A percentile compares a stretch with the other conserved stretches of the same genome.
Conservation (phyloP, 2,329 filamentous ascomycete species). For the Paracoccidioides lutzii region DNA sequence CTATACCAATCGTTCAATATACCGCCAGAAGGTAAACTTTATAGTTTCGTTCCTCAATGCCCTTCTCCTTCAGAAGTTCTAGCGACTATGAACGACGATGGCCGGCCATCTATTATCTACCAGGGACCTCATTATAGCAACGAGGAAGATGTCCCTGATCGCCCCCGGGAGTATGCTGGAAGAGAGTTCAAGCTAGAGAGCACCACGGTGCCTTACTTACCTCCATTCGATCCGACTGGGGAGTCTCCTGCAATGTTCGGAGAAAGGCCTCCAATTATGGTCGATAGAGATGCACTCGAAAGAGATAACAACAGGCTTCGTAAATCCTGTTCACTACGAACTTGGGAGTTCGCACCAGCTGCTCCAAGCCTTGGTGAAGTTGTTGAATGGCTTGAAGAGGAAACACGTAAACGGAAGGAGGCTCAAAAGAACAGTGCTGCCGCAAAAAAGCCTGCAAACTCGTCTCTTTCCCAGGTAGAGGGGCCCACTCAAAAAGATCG, state of each 20-base stretch:
- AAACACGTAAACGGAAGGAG: constrained; percentile 17
- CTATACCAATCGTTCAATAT: constrained; percentile 22
- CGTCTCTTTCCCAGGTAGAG: constrained; percentile 66
- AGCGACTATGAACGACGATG: constrained; percentile 43
- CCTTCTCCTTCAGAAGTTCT: constrained; percentile 35
- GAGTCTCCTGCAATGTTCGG: constrained; percentile 45
- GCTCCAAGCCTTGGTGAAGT: constrained; percentile 65
- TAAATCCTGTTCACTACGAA: constrained; percentile 47
- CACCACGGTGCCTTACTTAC: constrained; percentile 63
- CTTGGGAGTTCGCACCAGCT: constrained; percentile 62
- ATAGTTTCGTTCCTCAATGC: constrained; percentile 14
- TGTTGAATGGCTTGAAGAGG: constrained; percentile 48
- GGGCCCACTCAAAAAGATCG: constrained; percentile 72
- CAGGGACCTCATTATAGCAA: constrained; percentile 77
- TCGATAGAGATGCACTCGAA: constrained; percentile 42
- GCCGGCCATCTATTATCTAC: constrained; percentile 59
- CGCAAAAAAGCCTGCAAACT: constrained; percentile 14
- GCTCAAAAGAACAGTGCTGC: constrained; percentile 3
- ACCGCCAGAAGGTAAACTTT: constrained; percentile 11
- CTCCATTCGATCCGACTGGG: constrained; percentile 58
- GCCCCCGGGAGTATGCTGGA: constrained; percentile 71
- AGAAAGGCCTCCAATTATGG: constrained; percentile 33
- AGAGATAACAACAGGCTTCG: constrained; percentile 40
- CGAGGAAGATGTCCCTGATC: constrained; percentile 67
- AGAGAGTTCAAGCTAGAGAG: constrained; percentile 69